Evolutionary conservation across 1,284 basidiomycete genomes (phyloP).

Genomic region (Prillingera fragicola): DNA sequence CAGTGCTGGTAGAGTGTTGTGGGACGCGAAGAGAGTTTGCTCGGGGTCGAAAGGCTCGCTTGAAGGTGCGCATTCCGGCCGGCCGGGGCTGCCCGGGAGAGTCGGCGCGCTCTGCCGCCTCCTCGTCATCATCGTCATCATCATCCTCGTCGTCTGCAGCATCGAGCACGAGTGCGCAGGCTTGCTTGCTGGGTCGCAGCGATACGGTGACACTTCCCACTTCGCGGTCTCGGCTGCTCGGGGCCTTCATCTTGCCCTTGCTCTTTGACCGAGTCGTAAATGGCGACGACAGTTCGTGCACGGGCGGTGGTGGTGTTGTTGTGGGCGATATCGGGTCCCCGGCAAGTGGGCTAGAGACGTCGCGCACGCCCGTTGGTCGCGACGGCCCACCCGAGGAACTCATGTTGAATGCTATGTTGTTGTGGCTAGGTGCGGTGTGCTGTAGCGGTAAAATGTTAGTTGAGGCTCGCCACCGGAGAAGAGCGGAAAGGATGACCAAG

Average conservation of each 20-base stretch:
- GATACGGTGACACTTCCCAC: slow-evolving; percentile 33
- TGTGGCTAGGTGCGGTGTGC: no score
- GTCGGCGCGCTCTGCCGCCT: no score
- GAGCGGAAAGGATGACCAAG: no score
- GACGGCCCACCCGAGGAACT: no score
- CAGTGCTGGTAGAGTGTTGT: slow-evolving; percentile 4
- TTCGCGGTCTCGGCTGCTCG: slow-evolving; percentile 14
- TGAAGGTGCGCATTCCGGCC: background rate
- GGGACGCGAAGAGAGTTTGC: slow-evolving; percentile 30
- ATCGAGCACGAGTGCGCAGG: slow-evolving; percentile 9
- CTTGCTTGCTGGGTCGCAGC: slow-evolving; percentile 22
- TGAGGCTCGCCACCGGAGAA: no score
- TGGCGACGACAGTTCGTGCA: background rate
- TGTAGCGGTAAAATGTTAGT: no score
- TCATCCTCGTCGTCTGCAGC: slow-evolving; percentile 18
- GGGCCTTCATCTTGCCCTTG: background rate
- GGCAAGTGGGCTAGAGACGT: no score
- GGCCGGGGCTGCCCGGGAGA: no score
- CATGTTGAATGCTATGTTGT: no score
- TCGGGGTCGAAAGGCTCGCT: slow-evolving; percentile 15
- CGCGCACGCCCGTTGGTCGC: no score
- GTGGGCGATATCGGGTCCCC: no score
- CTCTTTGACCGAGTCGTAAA: background rate
- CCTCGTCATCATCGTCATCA: slow-evolving; percentile 5
- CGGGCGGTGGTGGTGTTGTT: no score